Evolutionary conservation across 2,329 filamentous ascomycete species (phyloP).

Genomic region (Macrophomina phaseolina): DNA sequence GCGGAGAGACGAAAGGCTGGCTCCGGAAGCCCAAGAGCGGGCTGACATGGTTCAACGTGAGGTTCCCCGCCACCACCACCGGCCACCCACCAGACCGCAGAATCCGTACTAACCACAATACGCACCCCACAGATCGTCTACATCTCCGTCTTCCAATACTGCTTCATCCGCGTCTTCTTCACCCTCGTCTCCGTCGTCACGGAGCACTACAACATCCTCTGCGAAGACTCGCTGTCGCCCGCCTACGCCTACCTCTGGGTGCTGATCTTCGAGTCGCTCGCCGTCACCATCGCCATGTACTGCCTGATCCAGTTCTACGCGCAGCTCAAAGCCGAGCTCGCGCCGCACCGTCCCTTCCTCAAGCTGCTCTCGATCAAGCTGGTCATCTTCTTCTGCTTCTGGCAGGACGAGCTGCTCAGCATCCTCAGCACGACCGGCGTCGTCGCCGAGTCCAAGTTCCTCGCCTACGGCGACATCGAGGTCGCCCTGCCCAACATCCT

Average conservation of each 20-base stretch:
- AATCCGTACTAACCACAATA: too few relatives aligned
- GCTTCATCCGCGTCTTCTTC: constrained; percentile 80
- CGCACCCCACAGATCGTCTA: constrained; percentile 66
- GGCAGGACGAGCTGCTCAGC: constrained; percentile 70
- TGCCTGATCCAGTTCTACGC: constrained; percentile 86
- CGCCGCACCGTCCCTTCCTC: constrained; percentile 72
- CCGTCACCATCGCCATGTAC: constrained; percentile 85
- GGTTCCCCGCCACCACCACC: constrained; percentile 29
- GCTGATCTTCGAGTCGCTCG: constrained; percentile 70
- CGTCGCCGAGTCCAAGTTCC: constrained; percentile 64
- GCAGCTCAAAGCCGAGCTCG: constrained; percentile 72
- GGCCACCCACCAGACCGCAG: too few relatives aligned
- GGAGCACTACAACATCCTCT: constrained; percentile 73
- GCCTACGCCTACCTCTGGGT: constrained; percentile 85
- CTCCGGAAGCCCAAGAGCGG: constrained; percentile 78
- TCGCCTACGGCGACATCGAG: constrained; percentile 77
- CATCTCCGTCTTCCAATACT: constrained; percentile 85
- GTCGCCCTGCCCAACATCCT: constrained; percentile 79
- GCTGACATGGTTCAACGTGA: constrained; percentile 84
- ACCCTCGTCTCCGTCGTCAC: constrained; percentile 78
- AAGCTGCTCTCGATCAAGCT: constrained; percentile 89
- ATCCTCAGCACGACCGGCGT: constrained; percentile 66
- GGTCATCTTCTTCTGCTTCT: constrained; percentile 90
- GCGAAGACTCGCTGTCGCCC: constrained; percentile 77
- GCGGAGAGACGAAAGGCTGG: constrained; percentile 67